Evolutionary conservation across 495 filamentous ascomycete species (phyloP).

Genomic region (Podospora comata): DNA sequence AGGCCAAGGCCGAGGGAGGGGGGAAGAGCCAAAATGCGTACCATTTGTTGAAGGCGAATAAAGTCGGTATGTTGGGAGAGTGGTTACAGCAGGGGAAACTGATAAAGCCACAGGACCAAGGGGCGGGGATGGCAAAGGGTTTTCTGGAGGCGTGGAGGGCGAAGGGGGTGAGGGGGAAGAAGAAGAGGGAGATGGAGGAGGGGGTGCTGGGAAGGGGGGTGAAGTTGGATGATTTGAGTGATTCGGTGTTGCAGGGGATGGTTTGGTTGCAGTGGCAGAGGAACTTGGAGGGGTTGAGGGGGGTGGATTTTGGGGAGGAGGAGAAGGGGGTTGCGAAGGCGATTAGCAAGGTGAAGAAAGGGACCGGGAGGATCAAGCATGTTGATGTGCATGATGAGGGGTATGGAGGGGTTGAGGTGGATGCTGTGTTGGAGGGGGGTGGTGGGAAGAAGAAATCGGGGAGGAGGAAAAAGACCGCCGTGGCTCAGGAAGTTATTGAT

Average conservation of each 20-base stretch:
- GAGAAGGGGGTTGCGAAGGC: slow-evolving; percentile 2
- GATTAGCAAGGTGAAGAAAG: not conserved
- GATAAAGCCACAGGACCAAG: slow-evolving; percentile 36
- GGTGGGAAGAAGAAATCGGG: slow-evolving; percentile 3
- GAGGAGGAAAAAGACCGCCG: slow-evolving; percentile 1
- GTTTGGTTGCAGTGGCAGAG: slow-evolving; percentile 83
- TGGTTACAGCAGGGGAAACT: slow-evolving; percentile 47
- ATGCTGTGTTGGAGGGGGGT: slow-evolving; percentile 1
- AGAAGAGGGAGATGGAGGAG: slow-evolving; percentile 29
- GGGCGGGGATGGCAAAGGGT: slow-evolving; percentile 36
- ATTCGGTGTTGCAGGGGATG: slow-evolving; percentile 82
- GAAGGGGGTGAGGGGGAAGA: slow-evolving; percentile 16
- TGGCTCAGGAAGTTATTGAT: not conserved
- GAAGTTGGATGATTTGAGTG: slow-evolving; percentile 90
- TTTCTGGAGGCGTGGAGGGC: slow-evolving; percentile 49
- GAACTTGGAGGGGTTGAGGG: slow-evolving; percentile 53
- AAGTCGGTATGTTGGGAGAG: slow-evolving; percentile 59
- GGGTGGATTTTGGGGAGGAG: slow-evolving; percentile 9
- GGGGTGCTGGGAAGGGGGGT: slow-evolving; percentile 19
- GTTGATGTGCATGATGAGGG: not conserved
- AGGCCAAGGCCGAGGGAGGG: slow-evolving; percentile 6
- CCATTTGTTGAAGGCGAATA: slow-evolving; percentile 51
- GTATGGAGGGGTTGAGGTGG: not conserved
- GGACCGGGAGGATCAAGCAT: slow-evolving; percentile 1
- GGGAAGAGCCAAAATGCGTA: slow-evolving; percentile 20